These are phyloP conservation scores for Ganoderma boninense DNA, from an alignment of 1,284 basidiomycete genomes.

Conservation along the genomic window DNA sequence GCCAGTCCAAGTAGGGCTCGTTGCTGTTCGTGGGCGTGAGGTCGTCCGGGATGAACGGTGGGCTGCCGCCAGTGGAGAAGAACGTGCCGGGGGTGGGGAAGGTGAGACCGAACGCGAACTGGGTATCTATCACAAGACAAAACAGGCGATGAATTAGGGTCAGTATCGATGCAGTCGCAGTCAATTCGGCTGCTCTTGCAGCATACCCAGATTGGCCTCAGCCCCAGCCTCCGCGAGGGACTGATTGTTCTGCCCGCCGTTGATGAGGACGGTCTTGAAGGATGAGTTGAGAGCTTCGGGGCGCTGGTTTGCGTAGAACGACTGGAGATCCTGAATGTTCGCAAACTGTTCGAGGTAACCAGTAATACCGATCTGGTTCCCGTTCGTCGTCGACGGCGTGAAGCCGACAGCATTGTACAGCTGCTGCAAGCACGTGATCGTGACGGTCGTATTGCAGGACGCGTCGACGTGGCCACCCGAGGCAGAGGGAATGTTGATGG, in stretches of 20 bases:
- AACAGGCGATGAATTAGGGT: background rate
- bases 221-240: constrained; percentile 57
- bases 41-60: constrained; percentile 65
- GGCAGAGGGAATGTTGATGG: constrained; percentile 41
- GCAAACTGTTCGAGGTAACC: constrained; percentile 69
- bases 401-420: constrained; percentile 64
- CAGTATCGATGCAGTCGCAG: background rate
- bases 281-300: constrained; percentile 45
- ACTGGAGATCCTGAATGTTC: constrained; percentile 57
- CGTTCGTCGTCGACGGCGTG: constrained; percentile 50
- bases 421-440: constrained; percentile 62
- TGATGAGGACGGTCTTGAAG: constrained; percentile 54
- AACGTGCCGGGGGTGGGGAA: constrained; percentile 58
- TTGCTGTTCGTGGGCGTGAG: constrained; percentile 55
- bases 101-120: constrained; percentile 71
- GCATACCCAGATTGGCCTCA: constrained; percentile 68
- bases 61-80: constrained; percentile 67
- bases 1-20: constrained; percentile 74
- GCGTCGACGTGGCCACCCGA: constrained; percentile 55
- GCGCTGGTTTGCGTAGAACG: constrained; percentile 43
- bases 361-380: constrained; percentile 64
- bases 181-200: background rate
- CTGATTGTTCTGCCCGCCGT: constrained; percentile 69
- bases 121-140: constrained; percentile 53
- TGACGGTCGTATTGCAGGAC: constrained; percentile 59